Evolutionary conservation across 2,329 filamentous ascomycete species (phyloP).

Genomic region (Cercospora brassicicola): DNA sequence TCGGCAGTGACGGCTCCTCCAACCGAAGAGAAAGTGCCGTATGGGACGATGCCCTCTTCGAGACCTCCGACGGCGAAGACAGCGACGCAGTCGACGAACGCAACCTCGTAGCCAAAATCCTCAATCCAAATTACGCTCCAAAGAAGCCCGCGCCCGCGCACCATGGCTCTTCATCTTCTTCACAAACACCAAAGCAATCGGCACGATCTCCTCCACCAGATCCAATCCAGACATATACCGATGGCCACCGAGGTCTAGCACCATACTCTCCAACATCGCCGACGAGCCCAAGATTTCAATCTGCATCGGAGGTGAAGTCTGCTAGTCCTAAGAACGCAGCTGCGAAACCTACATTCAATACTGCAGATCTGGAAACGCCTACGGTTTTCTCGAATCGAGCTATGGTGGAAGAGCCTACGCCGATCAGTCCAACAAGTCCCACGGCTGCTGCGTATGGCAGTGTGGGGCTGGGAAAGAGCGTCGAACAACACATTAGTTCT

Average conservation of each 20-base stretch:
- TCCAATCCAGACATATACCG: conserved; percentile 26
- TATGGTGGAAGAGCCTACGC: conserved; percentile 33
- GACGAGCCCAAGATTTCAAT: conserved; percentile 13
- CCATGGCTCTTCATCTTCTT: conserved; percentile 16
- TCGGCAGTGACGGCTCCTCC: conserved; percentile 20
- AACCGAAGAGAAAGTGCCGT: conserved; percentile 44
- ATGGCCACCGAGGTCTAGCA: conserved; percentile 44
- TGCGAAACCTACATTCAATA: conserved; percentile 24
- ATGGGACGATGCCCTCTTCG: conserved; percentile 54
- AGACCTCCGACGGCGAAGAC: conserved; percentile 48
- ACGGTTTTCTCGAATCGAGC: conserved; percentile 23
- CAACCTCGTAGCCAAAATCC: conserved; percentile 31
- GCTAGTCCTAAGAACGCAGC: conserved; percentile 14
- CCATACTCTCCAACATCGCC: conserved; percentile 21
- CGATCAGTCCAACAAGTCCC: conserved; percentile 23
- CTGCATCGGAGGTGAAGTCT: conserved; percentile 14
- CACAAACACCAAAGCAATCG: not conserved
- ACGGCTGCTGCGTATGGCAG: conserved; percentile 21
- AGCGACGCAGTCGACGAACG: conserved; percentile 44
- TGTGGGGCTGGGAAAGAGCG: conserved; percentile 37
- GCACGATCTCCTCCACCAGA: not conserved
- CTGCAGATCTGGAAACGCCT: conserved; percentile 21
- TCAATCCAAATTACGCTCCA: conserved; percentile 32
- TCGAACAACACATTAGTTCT: conserved; percentile 33
- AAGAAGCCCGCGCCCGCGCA: conserved; percentile 31